Base-by-base conservation (phyloP, 2,329 filamentous ascomycete species). In the Trichoderma atroviride region DNA sequence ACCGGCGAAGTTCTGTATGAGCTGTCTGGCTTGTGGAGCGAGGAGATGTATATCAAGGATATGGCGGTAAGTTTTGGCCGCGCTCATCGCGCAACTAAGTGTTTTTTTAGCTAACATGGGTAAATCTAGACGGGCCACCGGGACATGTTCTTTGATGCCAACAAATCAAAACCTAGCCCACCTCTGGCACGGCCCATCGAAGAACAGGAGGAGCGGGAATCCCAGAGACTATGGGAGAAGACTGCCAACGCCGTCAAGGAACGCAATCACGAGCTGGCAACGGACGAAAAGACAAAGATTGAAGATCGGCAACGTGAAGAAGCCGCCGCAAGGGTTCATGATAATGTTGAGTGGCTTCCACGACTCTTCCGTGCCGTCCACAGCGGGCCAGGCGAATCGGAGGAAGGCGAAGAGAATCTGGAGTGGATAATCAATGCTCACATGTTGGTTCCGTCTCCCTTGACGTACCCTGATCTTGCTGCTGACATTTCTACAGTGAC, bases 351-450 rank as follows among this genome's bases (percentile, higher is more conserved):
- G 72, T 99, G 96, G 96, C 88, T 89, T 40, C 95, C 96, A 0
- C 89, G 90, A 72, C 86, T 98, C 14, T 99, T 99, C 84, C 88
- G 94, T 70, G 82, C 83, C 59, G 91, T 96, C 13, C 86, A 87
- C 56, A 89, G 89, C 29, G 92, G 90, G 1, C 88, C 89, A 1
- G 91, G 90, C 37, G 90, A 89, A 1, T 78, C 86, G 4, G 92
- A 96, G 72, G 90, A 95, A 77, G 92, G 92, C 33, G 92, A 96
- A 78, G 93, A 96, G 77, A 93, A 92, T 73, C 83, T 99, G 35
- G 96, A 98, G 80, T 99, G 93, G 93, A 94, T 98, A 76, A 92
- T 99, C 76, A 91, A 95, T 79, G 91, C 94, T 1, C 85, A 90
- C 68, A 87, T 99, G 94, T 97, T 81, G 77, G 84, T 79, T n/a